These are phyloP conservation scores for Somion occarium DNA, from an alignment of 1,284 basidiomycete genomes.

Conservation along the genomic window DNA sequence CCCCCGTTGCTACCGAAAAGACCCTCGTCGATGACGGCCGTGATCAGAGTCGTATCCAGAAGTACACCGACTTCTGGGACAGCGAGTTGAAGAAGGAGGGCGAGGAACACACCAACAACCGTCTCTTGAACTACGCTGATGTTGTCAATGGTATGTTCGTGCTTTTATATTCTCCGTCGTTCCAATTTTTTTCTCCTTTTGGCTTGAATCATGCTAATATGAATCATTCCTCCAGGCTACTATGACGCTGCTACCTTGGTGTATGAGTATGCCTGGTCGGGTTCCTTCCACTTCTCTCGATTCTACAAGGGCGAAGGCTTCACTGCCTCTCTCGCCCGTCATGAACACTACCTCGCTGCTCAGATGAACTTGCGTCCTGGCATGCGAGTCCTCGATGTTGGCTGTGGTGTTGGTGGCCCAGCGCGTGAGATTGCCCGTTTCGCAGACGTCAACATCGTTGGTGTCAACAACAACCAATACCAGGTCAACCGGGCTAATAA, in stretches of 20 bases:
- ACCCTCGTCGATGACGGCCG: no score
- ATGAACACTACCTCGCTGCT: conserved; percentile 95
- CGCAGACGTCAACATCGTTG: conserved; percentile 82
- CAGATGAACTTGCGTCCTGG: conserved; percentile 81
- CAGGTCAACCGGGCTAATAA: conserved; percentile 84
- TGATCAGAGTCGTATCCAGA: conserved; percentile 77
- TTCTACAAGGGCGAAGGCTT: conserved; percentile 97
- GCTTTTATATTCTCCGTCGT: conserved; percentile 4
- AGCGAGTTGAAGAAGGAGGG: conserved; percentile 77
- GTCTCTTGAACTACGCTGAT: conserved; percentile 85
- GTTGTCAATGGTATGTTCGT: conserved; percentile 83
- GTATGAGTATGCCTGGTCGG: conserved; percentile 95
- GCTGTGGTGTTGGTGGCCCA: conserved; percentile 96
- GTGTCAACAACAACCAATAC: conserved; percentile 97
- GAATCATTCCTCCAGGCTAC: no score
- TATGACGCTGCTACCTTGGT: conserved; percentile 96
- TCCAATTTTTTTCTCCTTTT: no score
- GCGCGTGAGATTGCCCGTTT: conserved; percentile 95
- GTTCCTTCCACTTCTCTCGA: conserved; percentile 97
- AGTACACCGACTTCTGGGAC: conserved; percentile 95
- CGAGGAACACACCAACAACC: conserved; percentile 65
- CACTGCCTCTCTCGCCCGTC: conserved; percentile 79
- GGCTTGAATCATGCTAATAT: no score
- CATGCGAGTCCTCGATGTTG: conserved; percentile 97
- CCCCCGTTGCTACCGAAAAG: conserved; percentile 19